Conservation (phyloP, 2,329 filamentous ascomycete genomes). For the Raffaelea ambrosiae region DNA sequence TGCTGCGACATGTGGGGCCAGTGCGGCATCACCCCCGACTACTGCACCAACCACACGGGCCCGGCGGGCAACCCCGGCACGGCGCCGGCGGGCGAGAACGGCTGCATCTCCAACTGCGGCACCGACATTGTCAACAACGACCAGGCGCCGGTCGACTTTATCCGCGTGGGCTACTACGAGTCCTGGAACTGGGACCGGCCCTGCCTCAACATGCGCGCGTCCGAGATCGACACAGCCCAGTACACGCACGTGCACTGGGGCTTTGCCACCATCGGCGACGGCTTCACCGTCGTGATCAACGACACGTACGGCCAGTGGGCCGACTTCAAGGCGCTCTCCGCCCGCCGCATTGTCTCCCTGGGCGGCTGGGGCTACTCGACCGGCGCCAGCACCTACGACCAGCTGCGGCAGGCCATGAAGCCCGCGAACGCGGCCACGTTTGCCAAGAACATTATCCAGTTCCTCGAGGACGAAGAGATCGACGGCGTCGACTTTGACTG, state of each 20-base stretch:
- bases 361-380: conserved; percentile 37
- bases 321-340: conserved; percentile 22
- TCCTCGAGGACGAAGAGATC: conserved; percentile 1
- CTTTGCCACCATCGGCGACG: conserved; percentile 18
- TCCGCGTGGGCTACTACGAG: conserved; percentile 27
- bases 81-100: background rate
- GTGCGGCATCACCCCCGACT: conserved; percentile 34
- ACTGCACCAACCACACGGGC: conserved; percentile 23
- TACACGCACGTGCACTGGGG: conserved; percentile 24
- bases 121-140: conserved; percentile 19
- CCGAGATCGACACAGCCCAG: conserved; percentile 13
- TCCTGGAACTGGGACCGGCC: conserved; percentile 20
- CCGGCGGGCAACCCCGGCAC: background rate
- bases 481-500: conserved; percentile 11
- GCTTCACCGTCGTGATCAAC: conserved; percentile 15
- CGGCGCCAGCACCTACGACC: conserved; percentile 22
- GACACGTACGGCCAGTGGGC: no score
- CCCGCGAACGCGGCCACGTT: conserved; percentile 6
- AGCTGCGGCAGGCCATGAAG: conserved; percentile 21
- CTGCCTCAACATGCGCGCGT: conserved; percentile 21
- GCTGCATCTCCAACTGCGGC: conserved; percentile 29
- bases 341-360: conserved; percentile 31
- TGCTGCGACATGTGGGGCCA: conserved; percentile 31
- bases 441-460: conserved; percentile 8
- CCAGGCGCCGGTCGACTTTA: background rate